These are phyloP conservation scores for Panicum miliaceum DNA, from an alignment of 176 grass and related monocot genomes.

Conservation along the genomic window DNA sequence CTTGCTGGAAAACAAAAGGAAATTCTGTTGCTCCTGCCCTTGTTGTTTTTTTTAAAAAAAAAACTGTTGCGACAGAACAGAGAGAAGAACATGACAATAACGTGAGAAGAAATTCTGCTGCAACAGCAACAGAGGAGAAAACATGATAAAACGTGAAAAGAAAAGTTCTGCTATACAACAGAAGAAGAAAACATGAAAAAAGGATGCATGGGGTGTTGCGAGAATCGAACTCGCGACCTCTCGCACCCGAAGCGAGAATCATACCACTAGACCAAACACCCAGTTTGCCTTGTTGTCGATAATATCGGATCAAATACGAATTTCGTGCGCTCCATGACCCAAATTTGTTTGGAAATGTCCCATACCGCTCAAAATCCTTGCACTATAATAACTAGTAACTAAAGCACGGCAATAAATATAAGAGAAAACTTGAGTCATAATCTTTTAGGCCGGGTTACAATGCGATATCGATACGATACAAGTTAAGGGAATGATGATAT, in stretches of 20 bases:
- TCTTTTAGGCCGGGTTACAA: not conserved
- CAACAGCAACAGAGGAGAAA: not conserved
- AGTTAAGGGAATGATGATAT: too few species aligned
- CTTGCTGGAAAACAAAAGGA: not conserved
- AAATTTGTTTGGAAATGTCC: too few species aligned
- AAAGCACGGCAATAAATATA: too few species aligned
- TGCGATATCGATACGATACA: not conserved
- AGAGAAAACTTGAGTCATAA: too few species aligned
- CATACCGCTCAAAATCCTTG: not conserved
- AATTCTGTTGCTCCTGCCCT: too few species aligned
- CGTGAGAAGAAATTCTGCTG: too few species aligned
- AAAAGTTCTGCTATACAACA: not conserved
- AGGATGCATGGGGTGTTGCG: conserved; percentile 70
- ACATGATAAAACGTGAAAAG: not conserved
- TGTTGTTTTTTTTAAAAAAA: too few species aligned
- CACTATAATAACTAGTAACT: too few species aligned
- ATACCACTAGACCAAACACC: conserved; percentile 99
- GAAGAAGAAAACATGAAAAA: not conserved
- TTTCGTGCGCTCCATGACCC: too few species aligned
- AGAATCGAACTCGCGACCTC: conserved; percentile 95
- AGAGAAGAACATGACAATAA: too few species aligned
- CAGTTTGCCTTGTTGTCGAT: not conserved
- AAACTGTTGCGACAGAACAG: not conserved
- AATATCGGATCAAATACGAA: not conserved
- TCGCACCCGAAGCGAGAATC: conserved; percentile 99